A percentile compares a stretch with the other conserved stretches of the same genome.
Conservation (phyloP, 495 filamentous ascomycete species). For the Friedmanniomyces simplex region DNA sequence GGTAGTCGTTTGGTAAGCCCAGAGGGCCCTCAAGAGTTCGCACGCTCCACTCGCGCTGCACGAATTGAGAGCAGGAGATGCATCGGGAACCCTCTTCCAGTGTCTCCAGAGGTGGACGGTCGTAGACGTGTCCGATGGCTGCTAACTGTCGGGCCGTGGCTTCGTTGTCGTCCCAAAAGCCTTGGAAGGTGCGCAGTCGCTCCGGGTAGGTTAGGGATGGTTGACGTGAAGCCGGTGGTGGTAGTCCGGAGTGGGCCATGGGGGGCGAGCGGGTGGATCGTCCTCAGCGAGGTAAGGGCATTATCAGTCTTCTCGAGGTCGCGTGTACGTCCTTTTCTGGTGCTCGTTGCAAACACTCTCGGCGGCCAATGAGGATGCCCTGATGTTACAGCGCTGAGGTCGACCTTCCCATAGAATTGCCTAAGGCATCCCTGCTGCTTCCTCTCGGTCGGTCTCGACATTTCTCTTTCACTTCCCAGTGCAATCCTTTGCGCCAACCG, state of each 20-base stretch:
- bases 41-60: constrained; percentile 4
- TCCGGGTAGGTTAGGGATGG: constrained; percentile 6
- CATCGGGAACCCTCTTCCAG: constrained; percentile 19
- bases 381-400: no score
- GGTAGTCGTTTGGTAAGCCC: not conserved
- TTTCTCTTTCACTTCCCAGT: not conserved
- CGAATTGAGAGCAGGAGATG: constrained; percentile 11
- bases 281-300: not conserved
- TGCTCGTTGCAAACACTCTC: no score
- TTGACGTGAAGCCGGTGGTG: not conserved
- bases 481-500: not conserved
- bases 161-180: constrained; percentile 11
- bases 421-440: no score
- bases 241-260: not conserved
- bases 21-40: constrained; percentile 2
- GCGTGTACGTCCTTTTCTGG: no score
- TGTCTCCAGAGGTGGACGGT: constrained; percentile 14
- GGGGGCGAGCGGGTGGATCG: not conserved
- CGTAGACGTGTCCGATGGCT: constrained; percentile 17
- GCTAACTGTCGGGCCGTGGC: constrained; percentile 12
- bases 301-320: no score
- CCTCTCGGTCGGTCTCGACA: no score
- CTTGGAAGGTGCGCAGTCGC: constrained; percentile 16
- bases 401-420: no score
- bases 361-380: no score